Evolutionary conservation across 106 monocot species (phyloP), one percentile per base, ranked within the genome.

Genomic region (Dioscorea dumetorum): DNA sequence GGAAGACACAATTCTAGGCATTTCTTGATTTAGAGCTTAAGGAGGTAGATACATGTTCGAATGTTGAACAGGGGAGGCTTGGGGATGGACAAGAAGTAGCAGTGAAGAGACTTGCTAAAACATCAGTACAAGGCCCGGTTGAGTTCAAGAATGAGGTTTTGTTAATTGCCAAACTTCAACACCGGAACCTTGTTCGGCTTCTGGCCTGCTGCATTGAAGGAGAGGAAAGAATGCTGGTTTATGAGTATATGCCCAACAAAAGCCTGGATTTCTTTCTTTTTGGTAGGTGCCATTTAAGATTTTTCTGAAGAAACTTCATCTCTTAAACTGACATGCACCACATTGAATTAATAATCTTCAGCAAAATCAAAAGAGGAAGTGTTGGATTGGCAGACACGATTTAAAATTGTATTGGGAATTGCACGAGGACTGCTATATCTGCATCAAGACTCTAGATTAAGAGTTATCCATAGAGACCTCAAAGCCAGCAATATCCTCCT

Each of bases 401-500:
- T 48, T 41, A n/a, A 33, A 33, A 73, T 65, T 10, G 58, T 73
- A 35, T 2, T 58, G 22, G 73, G 64, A 20, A 57, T 73, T n/a
- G 73, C 73, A 17, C 34, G 57, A 15, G 73, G 73, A 9, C 65
- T 73, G 1, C 56, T 73, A 41, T 73, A 73, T 54, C 65, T 73
- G 9, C 73, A 73, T 24, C 57, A 73, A 21, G 65, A 73, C 28
- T 73, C 64, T 5, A 64, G 64, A 22, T 19, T 73, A 14, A 54
- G 56, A 65, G 66, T 73, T 4, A 73, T 73, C 17, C 73, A 73
- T 21, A 56, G 73, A 21, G 73, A 73, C 23, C 73, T 73, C 0
- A 73, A 73, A 49, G 65, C 66, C 20, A 73, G 73, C 32, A 73
- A 73, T 57, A 65, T 73, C 22, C 65, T 73, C n/a, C 66, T 65